Evolutionary conservation across 2,329 filamentous ascomycete species (phyloP), one percentile per base, ranked within the genome.

Genomic region (Chrysosporium keratinophilum): DNA sequence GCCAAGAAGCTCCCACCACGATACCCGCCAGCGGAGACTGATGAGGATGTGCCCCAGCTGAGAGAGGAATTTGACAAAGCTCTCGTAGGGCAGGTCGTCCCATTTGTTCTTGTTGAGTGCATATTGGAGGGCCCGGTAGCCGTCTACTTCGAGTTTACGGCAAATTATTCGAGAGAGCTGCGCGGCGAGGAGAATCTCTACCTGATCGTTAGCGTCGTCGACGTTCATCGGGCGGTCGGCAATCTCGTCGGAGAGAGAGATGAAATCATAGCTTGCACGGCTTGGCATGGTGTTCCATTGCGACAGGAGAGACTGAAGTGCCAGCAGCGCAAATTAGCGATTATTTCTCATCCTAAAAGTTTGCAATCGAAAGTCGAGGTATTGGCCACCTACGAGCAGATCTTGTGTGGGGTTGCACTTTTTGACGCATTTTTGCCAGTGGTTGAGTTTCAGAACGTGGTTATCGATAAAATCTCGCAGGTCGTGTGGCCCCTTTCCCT

Each of bases 241-340:
- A 40, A 50, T 62, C 9, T 57, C 60, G 9, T 59, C 50, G 12
- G 69, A 61, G 1, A 66, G 48, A 9, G 65, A 61, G 20, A 73
- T 65, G 48, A 72, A 69, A 42, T 67, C 70, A 57, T 74, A 74
- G 35, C 67, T 67, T 15, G 71, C 71, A 17, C 71, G 70, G 52
- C 71, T 73, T 6, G 72, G 71, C 72, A 74, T 74, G 57, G 72
- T 73, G 58, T 72, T 72, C 67, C 71, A 69, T 52, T 65, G 65
- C 7, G 70, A 72, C 14, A 74, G 68, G 5, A 73, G 61, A 35
- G 69, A 62, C 71, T 74, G 48, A 5, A 40, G 42, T 28, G 54
- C 41, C 41, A 33, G 20, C 20, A 54, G 28, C 3, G n/a, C n/a
- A n/a, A n/a, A 28, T 28, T 28, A 28, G 23, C 23, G 37, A 15